Evolutionary conservation across 306 rosid genomes (phyloP).

Genomic region (Malus domestica): ASM211411v1 NC_041793.1:34777001-34777500

Average conservation of each 20-base stretch:
- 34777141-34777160: background rate
- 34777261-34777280: background rate
- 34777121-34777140: background rate
- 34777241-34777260: too few relatives aligned
- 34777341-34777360: background rate
- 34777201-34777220: background rate
- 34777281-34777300: background rate
- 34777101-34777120: background rate
- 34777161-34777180: background rate
- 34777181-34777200: background rate
- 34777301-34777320: background rate
- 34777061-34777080: too few relatives aligned
- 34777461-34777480: constrained; percentile 4
- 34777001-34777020: too few relatives aligned
- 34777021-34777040: too few relatives aligned
- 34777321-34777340: background rate
- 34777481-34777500: background rate
- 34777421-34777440: background rate
- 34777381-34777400: background rate
- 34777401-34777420: constrained; percentile 10
- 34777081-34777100: too few relatives aligned
- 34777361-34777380: constrained; percentile 4
- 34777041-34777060: too few relatives aligned
- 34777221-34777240: background rate
- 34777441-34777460: background rate